phyloP scores from a whole-genome alignment of 2,329 filamentous ascomycete species.

The Ceratocystiopsis minuta region DNA sequence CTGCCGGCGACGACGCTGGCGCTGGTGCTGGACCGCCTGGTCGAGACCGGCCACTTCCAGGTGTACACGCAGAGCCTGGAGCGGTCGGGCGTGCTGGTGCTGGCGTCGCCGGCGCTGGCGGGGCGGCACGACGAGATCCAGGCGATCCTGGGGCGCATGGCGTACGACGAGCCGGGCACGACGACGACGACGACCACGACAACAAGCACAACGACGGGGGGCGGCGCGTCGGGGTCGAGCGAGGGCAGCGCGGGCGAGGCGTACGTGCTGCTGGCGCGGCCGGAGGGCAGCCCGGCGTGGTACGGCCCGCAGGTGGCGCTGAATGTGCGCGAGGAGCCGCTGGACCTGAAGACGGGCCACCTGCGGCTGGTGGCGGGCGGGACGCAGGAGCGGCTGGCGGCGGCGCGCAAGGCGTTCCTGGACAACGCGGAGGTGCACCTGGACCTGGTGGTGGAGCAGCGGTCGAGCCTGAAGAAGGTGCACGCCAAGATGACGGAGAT shows the following conservation, averaged over 20 bases:
- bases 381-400: constrained; percentile 58
- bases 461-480: constrained; percentile 84
- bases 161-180: constrained; percentile 40
- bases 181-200: constrained; percentile 40
- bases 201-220: no score
- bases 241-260: constrained; percentile 37
- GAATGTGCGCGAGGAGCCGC: constrained; percentile 55
- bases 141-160: constrained; percentile 58
- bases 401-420: constrained; percentile 61
- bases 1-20: constrained; percentile 44
- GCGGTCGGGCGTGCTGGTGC: constrained; percentile 60
- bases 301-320: constrained; percentile 58
- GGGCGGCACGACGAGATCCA: constrained; percentile 67
- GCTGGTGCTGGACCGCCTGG: constrained; percentile 63
- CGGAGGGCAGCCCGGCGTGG: constrained; percentile 66
- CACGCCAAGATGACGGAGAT: constrained; percentile 84
- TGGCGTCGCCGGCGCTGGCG: constrained; percentile 66
- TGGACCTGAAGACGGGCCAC: constrained; percentile 75
- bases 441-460: constrained; percentile 76
- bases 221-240: no score
- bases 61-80: constrained; percentile 51
- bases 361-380: constrained; percentile 78
- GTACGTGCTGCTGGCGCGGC: constrained; percentile 70
- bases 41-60: constrained; percentile 71
- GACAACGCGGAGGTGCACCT: constrained; percentile 69